Evolutionary conservation across 208 protist genomes (phyloP), one percentile per base, ranked within the genome.

Genomic region (Porcisia deanei): DNA sequence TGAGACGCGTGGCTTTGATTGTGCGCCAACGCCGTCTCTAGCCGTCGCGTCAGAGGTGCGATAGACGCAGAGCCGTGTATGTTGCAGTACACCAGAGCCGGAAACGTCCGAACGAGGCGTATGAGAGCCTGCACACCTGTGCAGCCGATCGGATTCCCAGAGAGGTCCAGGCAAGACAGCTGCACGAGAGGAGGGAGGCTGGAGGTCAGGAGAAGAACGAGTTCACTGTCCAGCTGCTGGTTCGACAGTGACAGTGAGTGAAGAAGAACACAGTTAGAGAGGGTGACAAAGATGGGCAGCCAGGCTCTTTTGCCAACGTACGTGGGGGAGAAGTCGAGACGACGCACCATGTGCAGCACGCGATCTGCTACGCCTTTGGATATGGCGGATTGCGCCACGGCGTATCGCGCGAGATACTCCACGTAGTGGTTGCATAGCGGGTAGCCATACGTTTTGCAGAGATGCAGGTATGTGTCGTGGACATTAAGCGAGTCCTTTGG

Each of bases 121-220:
- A 89, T 71, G 41, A 93, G 79, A 18, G 77, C 72, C 34, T 71
- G 66, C 22, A 93, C 82, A 58, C 86, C 88, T n/a, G 73, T 77
- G 3, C 84, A 88, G 43, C 88, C 88, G 81, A 84, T 88, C 7
- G 88, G 88, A 73, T 93, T 93, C 30, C 73, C 70, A n/a, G 88
- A 93, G 4, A 93, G 77, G 75, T 93, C 88, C 39, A 93, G 74
- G 30, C 25, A 58, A 16, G 37, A 58, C 0, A 93, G 25, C 25
- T 47, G 45, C 20, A 83, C 73, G 58, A 90, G 66, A 34, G 75
- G 53, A 18, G n/a, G 6, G 9, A 93, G 69, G 39, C 82, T 73
- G 53, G 61, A 55, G 69, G 81, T 83, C 5, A 93, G 66, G 12
- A 93, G 57, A 30, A 88, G 49, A n/a, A 91, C 71, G 6, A 85